Base-by-base conservation (phyloP, 768 basidiomycete genomes). In the Leucocoprinus leucothites region DNA sequence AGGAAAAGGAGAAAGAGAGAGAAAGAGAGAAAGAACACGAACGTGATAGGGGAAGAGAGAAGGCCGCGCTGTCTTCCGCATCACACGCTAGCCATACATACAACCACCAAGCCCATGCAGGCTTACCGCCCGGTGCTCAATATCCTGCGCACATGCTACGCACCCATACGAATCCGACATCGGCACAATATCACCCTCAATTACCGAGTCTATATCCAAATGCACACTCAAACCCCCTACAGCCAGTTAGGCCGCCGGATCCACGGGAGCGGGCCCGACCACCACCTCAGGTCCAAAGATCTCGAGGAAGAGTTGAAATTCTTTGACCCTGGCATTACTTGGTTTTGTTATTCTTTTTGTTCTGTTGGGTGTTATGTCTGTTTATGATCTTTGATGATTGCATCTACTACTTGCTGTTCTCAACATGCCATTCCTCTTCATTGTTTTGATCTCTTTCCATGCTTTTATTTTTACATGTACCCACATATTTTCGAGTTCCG, bases 111-210 rank as follows among this genome's bases (percentile, higher is more conserved):
- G 4, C 4, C 9, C 16, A 41, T 35, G 45, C 25, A 1, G 13
- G 3, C 9, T 22, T 56, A 9, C 54, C 54, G 16, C 41, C 54
- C 7, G 54, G 48, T 21, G 54, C 54, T 48, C 54, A 48, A 48
- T 31, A 42, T 13, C 54, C 54, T 8, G 14, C 13, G 19, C 47
- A 56, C 19, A 40, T 48, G 28, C 3, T 43, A 5, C 16, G 40
- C 26, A 26, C 47, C 14, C 54, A 56, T 16, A 2, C 40, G 9
- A 41, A 26, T 28, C 19, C 36, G 3, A 1, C 45, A 4, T 3
- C 9, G 9, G 9, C n/a, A 9, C 53, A 47, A 2, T 28, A 41
- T 41, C 47, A 48, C 9, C 48, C 35, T 9, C 52, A 53, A 18
- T 21, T 46, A 18, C 53, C 53, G 4, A 48, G n/a, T 25, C 16